Evolutionary conservation across 148 eudicot species (phyloP).

Genomic region (Chenopodium formosanum): DNA sequence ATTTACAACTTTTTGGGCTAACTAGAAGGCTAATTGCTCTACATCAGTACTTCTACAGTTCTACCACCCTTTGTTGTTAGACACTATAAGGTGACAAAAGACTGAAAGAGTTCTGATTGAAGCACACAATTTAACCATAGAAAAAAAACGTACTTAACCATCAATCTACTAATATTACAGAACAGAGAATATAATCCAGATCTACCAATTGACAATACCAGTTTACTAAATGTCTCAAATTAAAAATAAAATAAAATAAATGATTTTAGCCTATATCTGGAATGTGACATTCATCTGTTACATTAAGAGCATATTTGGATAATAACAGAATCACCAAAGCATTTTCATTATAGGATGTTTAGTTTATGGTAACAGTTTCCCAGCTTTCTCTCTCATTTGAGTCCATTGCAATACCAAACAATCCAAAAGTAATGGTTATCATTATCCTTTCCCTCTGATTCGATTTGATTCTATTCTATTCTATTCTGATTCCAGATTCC

Average conservation of each 20-base stretch:
- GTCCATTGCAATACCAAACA: no score
- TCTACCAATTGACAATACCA: neutral
- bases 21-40: neutral
- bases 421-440: no score
- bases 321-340: no score
- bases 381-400: no score
- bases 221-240: neutral
- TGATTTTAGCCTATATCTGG: no score
- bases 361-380: no score
- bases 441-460: no score
- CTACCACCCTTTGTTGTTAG: neutral
- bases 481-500: neutral
- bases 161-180: neutral
- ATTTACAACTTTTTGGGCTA: neutral
- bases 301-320: no score
- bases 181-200: neutral
- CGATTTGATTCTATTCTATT: no score
- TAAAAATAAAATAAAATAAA: no score
- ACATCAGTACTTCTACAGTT: neutral
- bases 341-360: no score
- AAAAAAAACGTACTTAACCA: neutral
- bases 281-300: no score
- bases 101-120: neutral
- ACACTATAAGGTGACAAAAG: neutral
- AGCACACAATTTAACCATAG: neutral